Base-by-base conservation (phyloP, 768 basidiomycete genomes). In the Lactarius hengduanensis region DNA sequence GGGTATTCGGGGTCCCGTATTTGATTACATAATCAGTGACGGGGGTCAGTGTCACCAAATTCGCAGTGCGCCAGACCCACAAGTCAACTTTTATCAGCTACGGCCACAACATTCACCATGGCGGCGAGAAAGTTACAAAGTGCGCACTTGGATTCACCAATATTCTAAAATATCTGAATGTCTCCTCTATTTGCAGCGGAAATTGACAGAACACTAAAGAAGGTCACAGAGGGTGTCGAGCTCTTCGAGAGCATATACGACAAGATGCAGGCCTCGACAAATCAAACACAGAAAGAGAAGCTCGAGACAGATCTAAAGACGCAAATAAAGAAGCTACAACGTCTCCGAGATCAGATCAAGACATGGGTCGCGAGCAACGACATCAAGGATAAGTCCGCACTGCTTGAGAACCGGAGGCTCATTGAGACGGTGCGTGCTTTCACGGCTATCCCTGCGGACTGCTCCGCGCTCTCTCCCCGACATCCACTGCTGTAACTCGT, bases 251-350 rank as follows among this genome's bases (percentile, higher is more conserved):
- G 84, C 79, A 96, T 97, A 77, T 97, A 96, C 76, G 95, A 97
- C 76, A 99, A 98, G 85, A 96, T 99, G 88, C 91, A 95, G 77
- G 84, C 90, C 58, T 91, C 96, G 20, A 92, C 92, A 38, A 98
- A 97, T 79, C 89, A 96, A 77, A 92, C 96, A 0, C 96, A 98
- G 81, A 98, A 98, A 77, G 97, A 98, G 85, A 99, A 99, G 79
- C 87, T 94, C 60, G 97, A 99, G 77, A 88, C 83, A 4, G 91
- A 98, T 72, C 81, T 98, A 75, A 95, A 98, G 81, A 96, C 95
- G 59, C 97, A 99, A 82, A 98, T 99, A 74, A 99, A 99, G 87
- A 92, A 92, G 77, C 83, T 93, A 0, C 91, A 93, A 77, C 84
- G 91, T 67, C 76, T 92, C 69, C 81, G 91, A 69, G 91, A 93